Percentiles rank a stretch among this genome's conserved stretches.
These are phyloP conservation scores for Cydonia oblonga DNA, from an alignment of 331 rosid genomes.

Conservation along the genomic window DNA sequence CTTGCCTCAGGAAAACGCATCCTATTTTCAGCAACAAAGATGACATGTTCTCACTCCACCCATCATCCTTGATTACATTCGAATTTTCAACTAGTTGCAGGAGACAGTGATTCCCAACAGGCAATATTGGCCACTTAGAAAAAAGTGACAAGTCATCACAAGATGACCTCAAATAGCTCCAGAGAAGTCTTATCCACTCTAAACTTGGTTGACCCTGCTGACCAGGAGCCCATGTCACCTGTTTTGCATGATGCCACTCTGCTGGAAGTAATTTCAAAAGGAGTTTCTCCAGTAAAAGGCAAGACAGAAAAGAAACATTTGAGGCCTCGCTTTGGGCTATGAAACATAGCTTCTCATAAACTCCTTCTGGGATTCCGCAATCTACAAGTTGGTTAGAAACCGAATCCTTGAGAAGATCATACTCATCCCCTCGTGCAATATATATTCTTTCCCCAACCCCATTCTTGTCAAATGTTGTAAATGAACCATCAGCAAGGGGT, in stretches of 20 bases:
- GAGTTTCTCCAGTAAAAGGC: conserved; percentile 81
- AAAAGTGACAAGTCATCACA: conserved; percentile 76
- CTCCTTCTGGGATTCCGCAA: conserved; percentile 50
- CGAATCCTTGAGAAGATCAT: conserved; percentile 85
- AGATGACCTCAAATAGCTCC: conserved; percentile 73
- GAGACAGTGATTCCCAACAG: conserved; percentile 59
- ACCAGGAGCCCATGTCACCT: conserved; percentile 78
- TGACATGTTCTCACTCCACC: conserved; percentile 97
- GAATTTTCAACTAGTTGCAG: conserved; percentile 64
- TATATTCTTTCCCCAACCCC: conserved; percentile 82
- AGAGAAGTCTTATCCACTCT: conserved; percentile 83
- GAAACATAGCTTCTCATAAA: conserved; percentile 62
- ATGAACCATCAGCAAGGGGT: conserved; percentile 85
- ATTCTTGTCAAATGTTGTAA: conserved; percentile 56
- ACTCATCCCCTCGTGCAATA: conserved; percentile 72
- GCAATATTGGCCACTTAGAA: conserved; percentile 89
- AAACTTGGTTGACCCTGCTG: conserved; percentile 83
- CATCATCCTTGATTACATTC: conserved; percentile 73
- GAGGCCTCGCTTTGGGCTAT: conserved; percentile 57
- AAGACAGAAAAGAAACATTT: conserved; percentile 75
- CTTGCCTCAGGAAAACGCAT: conserved; percentile 65
- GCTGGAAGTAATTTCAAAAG: conserved; percentile 70
- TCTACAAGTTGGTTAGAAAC: conserved; percentile 73
- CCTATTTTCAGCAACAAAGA: conserved; percentile 80
- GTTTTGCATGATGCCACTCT: conserved; percentile 82